Percentiles rank a stretch among this genome's conserved stretches.
phyloP scores from a whole-genome alignment of 2,329 filamentous ascomycete genomes.

The Claviceps sp. region DNA sequence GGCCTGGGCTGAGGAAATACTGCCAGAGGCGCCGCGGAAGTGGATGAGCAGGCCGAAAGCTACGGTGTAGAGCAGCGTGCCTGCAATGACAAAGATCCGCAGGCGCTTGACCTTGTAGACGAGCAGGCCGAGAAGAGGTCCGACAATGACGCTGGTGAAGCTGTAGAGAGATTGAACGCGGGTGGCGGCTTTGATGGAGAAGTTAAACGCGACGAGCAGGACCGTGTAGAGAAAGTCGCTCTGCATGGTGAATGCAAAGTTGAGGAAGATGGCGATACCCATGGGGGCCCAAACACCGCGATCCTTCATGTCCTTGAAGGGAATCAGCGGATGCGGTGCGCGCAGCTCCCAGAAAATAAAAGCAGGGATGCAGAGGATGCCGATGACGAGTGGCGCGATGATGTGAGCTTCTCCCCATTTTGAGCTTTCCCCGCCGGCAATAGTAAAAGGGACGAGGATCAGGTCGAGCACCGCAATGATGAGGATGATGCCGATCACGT shows the following conservation, averaged over 20 bases:
- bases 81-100: conserved; percentile 38
- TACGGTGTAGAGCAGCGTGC: conserved; percentile 39
- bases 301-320: conserved; percentile 34
- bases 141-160: conserved; percentile 34
- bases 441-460: conserved; percentile 51
- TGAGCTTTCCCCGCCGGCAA: conserved; percentile 30
- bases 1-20: conserved; percentile 29
- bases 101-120: conserved; percentile 37
- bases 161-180: conserved; percentile 36
- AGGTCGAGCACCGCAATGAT: conserved; percentile 42
- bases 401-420: conserved; percentile 37
- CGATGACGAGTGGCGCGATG: conserved; percentile 43
- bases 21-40: conserved; percentile 33
- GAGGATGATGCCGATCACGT: conserved; percentile 42
- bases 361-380: conserved; percentile 38
- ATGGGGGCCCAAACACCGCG: conserved; percentile 36
- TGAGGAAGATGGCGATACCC: conserved; percentile 23
- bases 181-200: conserved; percentile 31
- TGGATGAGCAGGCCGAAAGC: conserved; percentile 44
- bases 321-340: conserved; percentile 43
- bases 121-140: conserved; percentile 31
- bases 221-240: conserved; percentile 38
- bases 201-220: conserved; percentile 37
- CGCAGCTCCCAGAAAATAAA: conserved; percentile 47
- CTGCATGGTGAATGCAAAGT: conserved; percentile 32